Conservation (phyloP, 1,284 basidiomycete genomes). For the Trichosporon coremiiforme region DNA sequence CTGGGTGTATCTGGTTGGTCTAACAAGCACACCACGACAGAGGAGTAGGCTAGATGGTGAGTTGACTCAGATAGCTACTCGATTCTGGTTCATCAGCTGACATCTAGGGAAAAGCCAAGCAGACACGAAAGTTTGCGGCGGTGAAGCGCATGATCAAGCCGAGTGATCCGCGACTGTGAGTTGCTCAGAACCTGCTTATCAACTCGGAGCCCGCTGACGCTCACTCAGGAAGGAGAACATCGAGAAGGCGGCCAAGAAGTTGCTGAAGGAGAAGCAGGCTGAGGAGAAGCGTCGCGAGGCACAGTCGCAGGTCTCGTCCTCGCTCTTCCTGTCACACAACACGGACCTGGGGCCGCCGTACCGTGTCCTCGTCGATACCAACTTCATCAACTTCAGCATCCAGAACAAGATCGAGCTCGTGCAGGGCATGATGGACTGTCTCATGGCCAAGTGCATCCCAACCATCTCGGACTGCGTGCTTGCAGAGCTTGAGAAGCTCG, state of each 20-base stretch:
- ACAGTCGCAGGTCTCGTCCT: slow-evolving; percentile 40
- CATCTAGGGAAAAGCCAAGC: slow-evolving; percentile 85
- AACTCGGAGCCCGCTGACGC: too few relatives aligned
- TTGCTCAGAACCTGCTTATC: too few relatives aligned
- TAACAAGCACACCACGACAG: neutral
- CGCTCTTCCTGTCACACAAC: slow-evolving; percentile 92
- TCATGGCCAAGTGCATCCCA: slow-evolving; percentile 98
- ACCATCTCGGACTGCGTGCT: slow-evolving; percentile 98
- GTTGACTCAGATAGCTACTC: neutral
- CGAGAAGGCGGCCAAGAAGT: slow-evolving; percentile 58
- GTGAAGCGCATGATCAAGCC: slow-evolving; percentile 96
- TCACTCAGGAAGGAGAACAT: slow-evolving; percentile 60
- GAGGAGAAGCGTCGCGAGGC: slow-evolving; percentile 50
- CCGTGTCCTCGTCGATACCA: slow-evolving; percentile 96
- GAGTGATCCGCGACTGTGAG: slow-evolving; percentile 88
- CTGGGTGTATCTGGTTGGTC: neutral
- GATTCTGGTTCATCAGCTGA: slow-evolving; percentile 15
- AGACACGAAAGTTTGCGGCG: slow-evolving; percentile 90
- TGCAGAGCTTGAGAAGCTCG: slow-evolving; percentile 96
- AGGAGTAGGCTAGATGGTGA: neutral
- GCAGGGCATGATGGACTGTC: slow-evolving; percentile 98
- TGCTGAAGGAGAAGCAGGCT: slow-evolving; percentile 57
- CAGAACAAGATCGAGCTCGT: slow-evolving; percentile 98
- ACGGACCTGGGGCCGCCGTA: slow-evolving; percentile 95
- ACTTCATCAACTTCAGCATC: slow-evolving; percentile 98